Base-by-base conservation (phyloP, 2,329 filamentous ascomycete genomes). In the Colletotrichum paranaense region DNA sequence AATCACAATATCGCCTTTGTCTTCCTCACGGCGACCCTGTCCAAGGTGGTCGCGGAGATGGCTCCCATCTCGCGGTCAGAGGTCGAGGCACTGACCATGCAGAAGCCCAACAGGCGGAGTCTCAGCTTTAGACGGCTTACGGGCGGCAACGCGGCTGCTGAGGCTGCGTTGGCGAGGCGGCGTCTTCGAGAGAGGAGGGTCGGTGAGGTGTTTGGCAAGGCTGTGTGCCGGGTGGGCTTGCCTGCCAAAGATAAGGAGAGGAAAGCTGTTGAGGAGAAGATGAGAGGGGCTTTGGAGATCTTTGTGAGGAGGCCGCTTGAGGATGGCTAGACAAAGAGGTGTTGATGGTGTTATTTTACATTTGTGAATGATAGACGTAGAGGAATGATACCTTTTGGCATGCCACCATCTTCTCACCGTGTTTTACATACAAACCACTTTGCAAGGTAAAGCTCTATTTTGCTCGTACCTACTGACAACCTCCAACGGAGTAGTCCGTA, bases 1-100 rank as follows among this genome's bases (percentile, higher is more conserved):
- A 92, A 92, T 62, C 93, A 97, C 82, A 97, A 95, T 79, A 95
- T 98, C 68, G 93, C 93, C 0, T 97, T 98, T 78, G 93, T 97
- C 2, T 95, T 98, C 76, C 85, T 98, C 19, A 94, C 93, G 0
- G 92, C 94, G 9, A 95, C 95, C 82, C 87, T 98, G 1, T 83
- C 86, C 2, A 85, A 87, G 4, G 83, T 90, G 1, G 84, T 86
- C 1, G 80, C 83, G 0, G 89, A 91, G 67, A 81, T 91, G 6
- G 80, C 79, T 53, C 87, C 77, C 28, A 76, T 87, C 1, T 82
- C 77, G 14, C 82, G 82, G 22, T 79, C 80, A 0, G 83, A 85
- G 62, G 63, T 82, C 60, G 78, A 86, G 72, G 73, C 78, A 52
- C 60, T 86, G 74, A 57, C 76, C 76, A 55, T 55, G 76, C 30